Evolutionary conservation across 331 rosid genomes (phyloP).

Genomic region (Arachis monticola): DNA sequence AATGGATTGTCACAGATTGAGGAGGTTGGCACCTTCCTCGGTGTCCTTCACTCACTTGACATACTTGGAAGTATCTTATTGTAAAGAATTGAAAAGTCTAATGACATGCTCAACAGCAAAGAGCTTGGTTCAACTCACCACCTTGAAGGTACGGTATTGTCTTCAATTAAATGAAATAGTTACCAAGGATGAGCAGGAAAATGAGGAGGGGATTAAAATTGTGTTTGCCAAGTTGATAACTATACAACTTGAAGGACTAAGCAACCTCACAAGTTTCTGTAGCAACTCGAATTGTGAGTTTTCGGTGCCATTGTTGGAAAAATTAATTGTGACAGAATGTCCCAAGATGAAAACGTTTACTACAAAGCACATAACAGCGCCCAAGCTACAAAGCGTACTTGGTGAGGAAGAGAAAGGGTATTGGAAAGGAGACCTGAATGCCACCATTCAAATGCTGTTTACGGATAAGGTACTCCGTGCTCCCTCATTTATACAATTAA

Average conservation of each 20-base stretch:
- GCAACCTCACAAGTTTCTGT: slow-evolving; percentile 26
- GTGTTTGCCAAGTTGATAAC: slow-evolving; percentile 19
- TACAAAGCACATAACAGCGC: background rate
- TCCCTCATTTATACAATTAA: no score
- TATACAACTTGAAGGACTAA: background rate
- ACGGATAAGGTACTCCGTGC: no score
- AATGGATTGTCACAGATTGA: accelerated
- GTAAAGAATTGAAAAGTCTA: background rate
- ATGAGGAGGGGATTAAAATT: background rate
- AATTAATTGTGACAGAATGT: slow-evolving; percentile 26
- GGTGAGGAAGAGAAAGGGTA: background rate
- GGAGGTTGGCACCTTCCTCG: background rate
- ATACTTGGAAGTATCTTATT: background rate
- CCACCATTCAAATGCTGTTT: no score
- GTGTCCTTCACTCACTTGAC: slow-evolving; percentile 26
- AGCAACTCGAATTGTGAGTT: background rate
- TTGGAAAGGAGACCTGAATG: background rate
- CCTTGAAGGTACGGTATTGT: background rate
- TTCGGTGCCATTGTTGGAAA: slow-evolving; percentile 31
- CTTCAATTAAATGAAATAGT: background rate
- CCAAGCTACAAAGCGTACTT: slow-evolving; percentile 10
- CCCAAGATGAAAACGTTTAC: slow-evolving; percentile 18
- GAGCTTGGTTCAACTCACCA: slow-evolving; percentile 27
- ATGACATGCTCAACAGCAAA: slow-evolving; percentile 30
- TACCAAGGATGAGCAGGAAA: background rate